Base-by-base conservation (phyloP, 306 rosid species). In the Gynostemma pentaphyllum region DNA sequence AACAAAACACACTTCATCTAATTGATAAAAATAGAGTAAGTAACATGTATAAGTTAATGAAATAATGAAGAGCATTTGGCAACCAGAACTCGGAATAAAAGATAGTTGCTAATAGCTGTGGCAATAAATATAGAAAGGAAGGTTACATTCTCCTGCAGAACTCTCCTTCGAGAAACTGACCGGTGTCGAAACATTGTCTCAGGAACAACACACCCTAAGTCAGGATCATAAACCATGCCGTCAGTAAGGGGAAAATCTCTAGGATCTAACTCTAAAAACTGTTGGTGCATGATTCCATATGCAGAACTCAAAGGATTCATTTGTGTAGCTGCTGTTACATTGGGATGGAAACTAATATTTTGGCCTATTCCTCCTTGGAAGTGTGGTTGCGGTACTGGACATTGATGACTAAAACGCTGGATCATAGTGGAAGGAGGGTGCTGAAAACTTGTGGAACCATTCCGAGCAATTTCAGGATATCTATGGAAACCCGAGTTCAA, bases 111-210 rank as follows among this genome's bases (percentile, higher is more conserved):
- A 19, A 62, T 26, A 30, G 39, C 13, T 14, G 13, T 3, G 44
- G 62, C 27, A 29, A 41, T n/a, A 66, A 55, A 47, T 62, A 21
- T 40, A 39, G 15, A 61, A 41, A 67, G 55, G 68, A 78, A 21
- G 74, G 62, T 79, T 83, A 90, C 97, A 73, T 87, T 89, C 68
- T 80, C 87, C 64, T 70, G 87, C 23, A 82, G 70, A 74, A 83
- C 75, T 72, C 89, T 59, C 64, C 81, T 41, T 63, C 78, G 85
- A 0, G 88, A 82, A 53, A 62, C 30, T 28, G 23, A 21, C 69
- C 63, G 59, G 32, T 1, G 62, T 32, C 8, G 27, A 30, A 54
- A 54, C 42, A 9, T 54, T 16, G 41, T 29, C 62, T 30, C 62
- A 5, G 61, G 23, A 30, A 29, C 41, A n/a, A 54, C 24, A 54